Evolutionary conservation across 2,329 filamentous ascomycete genomes (phyloP), one percentile per base, ranked within the genome.

Genomic region (Colletotrichum brevisporum): DNA sequence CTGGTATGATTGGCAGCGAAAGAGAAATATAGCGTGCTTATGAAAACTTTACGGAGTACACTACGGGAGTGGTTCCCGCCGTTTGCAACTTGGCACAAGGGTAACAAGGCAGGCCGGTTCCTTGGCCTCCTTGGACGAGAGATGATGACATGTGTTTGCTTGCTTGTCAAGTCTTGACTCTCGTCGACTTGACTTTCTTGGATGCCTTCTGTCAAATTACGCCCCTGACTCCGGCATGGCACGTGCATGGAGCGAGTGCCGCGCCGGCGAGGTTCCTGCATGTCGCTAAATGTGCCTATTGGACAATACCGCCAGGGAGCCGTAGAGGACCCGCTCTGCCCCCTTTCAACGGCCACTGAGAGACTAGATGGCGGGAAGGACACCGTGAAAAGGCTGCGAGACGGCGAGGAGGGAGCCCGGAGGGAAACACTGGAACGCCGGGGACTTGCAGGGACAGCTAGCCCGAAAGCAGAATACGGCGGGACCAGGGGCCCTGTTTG

Each of bases 271-370:
- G 26, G 52, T 55, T 47, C 56, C 56, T 66, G 56, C 63, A 66
- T 50, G 63, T 60, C 63, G 63, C 63, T 65, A 65, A 48, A 65
- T 48, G 27, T 53, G 63, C 63, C 63, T 26, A 65, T 65, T 65
- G 63, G 63, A 8, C 31, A 10, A 10, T 10, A 10, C 31, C 3
- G 8, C 4, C 31, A 36, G 31, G 31, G 31, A 36, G 31, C 31
- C 8, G 5, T 10, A 36, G 8, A 9, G 31, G 31, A 36, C 31
- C 31, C 31, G 31, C 31, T 10, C 31, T 36, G 31, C 31, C 31
- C 31, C 31, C 31, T 36, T 36, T 36, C 31, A 36, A 36, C 31
- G 31, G n/a, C 5, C 26, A 27, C 47, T 50, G 13, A 50, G 47
- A 18, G 10, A 21, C 16, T 18, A 21, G 18, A n/a, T 50, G n/a